Evolutionary conservation across 441 rosid genomes (phyloP), one percentile per base, ranked within the genome.

Genomic region (Pelargonium australe): DNA sequence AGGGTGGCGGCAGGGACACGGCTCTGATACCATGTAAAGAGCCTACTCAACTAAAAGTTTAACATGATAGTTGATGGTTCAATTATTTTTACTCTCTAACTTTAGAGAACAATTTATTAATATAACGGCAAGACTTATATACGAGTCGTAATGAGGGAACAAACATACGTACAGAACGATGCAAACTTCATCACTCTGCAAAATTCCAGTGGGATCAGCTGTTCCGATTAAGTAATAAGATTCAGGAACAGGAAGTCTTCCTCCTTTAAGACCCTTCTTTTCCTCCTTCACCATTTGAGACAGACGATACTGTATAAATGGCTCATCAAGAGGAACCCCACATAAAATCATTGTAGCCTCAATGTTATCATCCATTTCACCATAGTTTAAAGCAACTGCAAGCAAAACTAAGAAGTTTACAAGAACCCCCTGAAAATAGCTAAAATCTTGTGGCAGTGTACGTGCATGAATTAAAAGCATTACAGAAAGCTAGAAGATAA

Each of bases 211-310:
- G 65, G 98, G 98, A 78, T 90, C 92, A 12, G 77, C 84, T 3
- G 91, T 90, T 40, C 98, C 98, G 95, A 93, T 89, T n/a, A 93
- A 75, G 80, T 93, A 86, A 72, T 83, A 89, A 20, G 89, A 85
- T 47, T 89, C 95, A 1, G 77, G 6, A 3, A 89, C 64, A 11
- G 84, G 93, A 67, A 93, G 80, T 66, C 43, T 88, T 67, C 90
- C 98, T 45, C 34, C 83, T 68, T 44, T 76, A 8, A 93, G 90
- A 70, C 63, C 67, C 45, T 77, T 87, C 70, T 74, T 88, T 66
- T 85, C 89, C 23, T 68, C 72, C 0, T 58, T 79, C 72, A 79
- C 65, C 23, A 86, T 70, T 23, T 0, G 45, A 3, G 78, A 84
- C n/a, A 88, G 63, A 13, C 37, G 70, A 70, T 65, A 4, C 19